These are phyloP conservation scores for Trichosporon faecale DNA, from an alignment of 1,284 basidiomycete genomes.

Conservation along the genomic window DNA sequence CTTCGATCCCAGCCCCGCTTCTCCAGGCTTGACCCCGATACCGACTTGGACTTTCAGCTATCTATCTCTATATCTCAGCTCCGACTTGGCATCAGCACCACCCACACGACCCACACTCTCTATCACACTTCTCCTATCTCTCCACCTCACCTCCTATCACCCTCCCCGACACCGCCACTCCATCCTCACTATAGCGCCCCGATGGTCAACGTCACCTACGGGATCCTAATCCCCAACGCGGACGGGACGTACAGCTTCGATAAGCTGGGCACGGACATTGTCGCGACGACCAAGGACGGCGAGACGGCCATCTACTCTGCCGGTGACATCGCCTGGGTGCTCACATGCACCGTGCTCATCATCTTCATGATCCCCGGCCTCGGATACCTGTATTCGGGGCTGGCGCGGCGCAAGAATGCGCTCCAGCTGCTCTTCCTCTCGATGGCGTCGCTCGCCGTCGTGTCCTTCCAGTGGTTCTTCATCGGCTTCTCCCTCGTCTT, in stretches of 20 bases:
- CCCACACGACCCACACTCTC: background rate
- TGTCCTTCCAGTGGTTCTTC: slow-evolving; percentile 79
- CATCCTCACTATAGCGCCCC: background rate
- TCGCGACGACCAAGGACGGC: slow-evolving; percentile 28
- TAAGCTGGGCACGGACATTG: slow-evolving; percentile 33
- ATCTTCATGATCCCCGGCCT: slow-evolving; percentile 58
- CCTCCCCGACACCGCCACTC: background rate
- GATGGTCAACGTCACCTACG: slow-evolving; percentile 31
- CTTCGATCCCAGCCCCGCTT: background rate
- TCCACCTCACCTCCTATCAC: background rate
- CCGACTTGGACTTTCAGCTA: background rate
- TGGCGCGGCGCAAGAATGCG: slow-evolving; percentile 66
- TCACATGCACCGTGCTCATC: slow-evolving; percentile 74
- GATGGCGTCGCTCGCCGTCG: slow-evolving; percentile 69
- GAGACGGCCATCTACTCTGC: slow-evolving; percentile 59
- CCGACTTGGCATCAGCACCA: background rate
- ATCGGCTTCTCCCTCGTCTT: slow-evolving; percentile 82
- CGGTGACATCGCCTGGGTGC: slow-evolving; percentile 80
- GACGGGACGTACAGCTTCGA: slow-evolving; percentile 25
- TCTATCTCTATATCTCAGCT: background rate
- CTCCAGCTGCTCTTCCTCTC: slow-evolving; percentile 56
- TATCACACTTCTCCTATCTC: background rate
- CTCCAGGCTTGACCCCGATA: too few relatives aligned
- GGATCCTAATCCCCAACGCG: slow-evolving; percentile 21
- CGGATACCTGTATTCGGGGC: slow-evolving; percentile 85